These are phyloP conservation scores for Globisporangium paroecandrum DNA, from an alignment of 352 stramenopile genomes.

Conservation along the genomic window DNA sequence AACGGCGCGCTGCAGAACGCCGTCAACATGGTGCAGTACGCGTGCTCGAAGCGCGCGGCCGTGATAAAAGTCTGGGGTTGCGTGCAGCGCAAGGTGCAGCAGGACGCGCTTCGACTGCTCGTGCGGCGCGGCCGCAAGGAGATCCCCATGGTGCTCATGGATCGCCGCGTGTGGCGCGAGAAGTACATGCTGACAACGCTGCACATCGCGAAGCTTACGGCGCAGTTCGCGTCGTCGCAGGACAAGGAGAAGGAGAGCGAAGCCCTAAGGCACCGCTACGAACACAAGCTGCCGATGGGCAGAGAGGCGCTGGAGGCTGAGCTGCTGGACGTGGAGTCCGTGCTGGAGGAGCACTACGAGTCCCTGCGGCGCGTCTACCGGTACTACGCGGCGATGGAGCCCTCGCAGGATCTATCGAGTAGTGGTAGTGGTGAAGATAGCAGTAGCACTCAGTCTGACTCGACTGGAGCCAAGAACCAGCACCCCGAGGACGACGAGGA, in stretches of 20 bases:
- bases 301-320: constrained; percentile 27
- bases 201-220: constrained; percentile 32
- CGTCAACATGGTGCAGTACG: constrained; percentile 70
- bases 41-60: constrained; percentile 52
- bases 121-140: constrained; percentile 35
- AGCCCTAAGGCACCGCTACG: neutral
- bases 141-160: constrained; percentile 40
- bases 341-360: constrained; percentile 44
- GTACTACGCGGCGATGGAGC: constrained; percentile 55
- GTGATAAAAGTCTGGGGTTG: constrained; percentile 45
- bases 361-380: constrained; percentile 47
- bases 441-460: neutral
- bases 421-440: neutral
- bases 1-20: constrained; percentile 67
- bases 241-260: neutral
- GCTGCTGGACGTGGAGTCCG: constrained; percentile 31
- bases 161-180: constrained; percentile 48
- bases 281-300: constrained; percentile 11
- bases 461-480: constrained; percentile 11
- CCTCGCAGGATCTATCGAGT: neutral
- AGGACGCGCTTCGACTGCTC: constrained; percentile 50
- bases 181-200: constrained; percentile 64
- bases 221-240: constrained; percentile 14
- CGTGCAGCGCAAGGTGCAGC: constrained; percentile 53
- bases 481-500: constrained; percentile 29